A percentile compares a stretch with the other conserved stretches of the same genome.
Conservation (phyloP, 2,329 filamentous ascomycete species). For the Colletotrichum tofieldiae region DNA sequence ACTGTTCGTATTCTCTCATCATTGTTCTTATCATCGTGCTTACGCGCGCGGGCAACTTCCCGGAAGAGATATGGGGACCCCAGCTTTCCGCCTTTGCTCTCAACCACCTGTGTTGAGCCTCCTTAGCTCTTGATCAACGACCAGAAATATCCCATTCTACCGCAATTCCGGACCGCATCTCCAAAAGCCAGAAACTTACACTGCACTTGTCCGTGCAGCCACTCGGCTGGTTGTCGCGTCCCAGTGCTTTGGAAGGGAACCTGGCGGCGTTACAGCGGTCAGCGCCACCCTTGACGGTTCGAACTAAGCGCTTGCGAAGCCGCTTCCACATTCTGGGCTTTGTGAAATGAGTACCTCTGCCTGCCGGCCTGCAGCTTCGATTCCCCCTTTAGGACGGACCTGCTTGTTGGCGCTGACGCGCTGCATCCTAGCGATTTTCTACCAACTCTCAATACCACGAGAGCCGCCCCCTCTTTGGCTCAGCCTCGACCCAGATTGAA, state of each 20-base stretch:
- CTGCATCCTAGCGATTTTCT: not conserved
- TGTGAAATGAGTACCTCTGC: not conserved
- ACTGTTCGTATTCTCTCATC: not conserved
- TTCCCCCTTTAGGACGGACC: not conserved
- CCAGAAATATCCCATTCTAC: not conserved
- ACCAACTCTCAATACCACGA: not conserved
- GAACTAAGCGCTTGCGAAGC: conserved; percentile 11
- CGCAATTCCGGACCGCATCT: not conserved
- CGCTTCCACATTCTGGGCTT: conserved; percentile 1
- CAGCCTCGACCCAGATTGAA: not conserved
- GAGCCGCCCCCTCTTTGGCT: not conserved
- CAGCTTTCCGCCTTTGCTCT: not conserved
- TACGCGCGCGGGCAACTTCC: not conserved
- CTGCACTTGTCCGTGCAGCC: not conserved
- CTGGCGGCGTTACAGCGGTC: not conserved
- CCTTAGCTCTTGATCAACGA: not conserved
- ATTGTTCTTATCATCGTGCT: not conserved
- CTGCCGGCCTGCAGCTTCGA: not conserved
- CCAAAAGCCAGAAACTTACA: not conserved
- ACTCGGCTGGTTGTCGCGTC: not conserved
- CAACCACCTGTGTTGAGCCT: not conserved
- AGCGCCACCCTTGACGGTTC: conserved; percentile 21
- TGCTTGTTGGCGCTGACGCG: not conserved
- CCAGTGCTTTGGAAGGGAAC: conserved; percentile 12
- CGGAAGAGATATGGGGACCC: not conserved